Base-by-base conservation (phyloP, 805 yeast species). In the Torulaspora franciscae region DNA sequence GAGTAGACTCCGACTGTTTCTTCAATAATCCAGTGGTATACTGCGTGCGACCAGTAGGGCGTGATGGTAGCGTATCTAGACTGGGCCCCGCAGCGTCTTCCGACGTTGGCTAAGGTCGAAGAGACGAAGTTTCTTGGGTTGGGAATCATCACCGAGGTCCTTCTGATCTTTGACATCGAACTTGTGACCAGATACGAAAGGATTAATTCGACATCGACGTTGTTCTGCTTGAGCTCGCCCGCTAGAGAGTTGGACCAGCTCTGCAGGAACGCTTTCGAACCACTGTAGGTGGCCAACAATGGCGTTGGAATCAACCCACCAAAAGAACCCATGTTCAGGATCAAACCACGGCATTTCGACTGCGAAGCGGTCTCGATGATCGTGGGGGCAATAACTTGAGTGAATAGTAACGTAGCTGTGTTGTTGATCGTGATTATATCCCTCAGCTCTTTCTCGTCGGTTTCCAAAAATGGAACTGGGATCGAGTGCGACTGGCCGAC, bases 261-360 rank as follows among this genome's bases (percentile, higher is more conserved):
- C 70, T 93, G 97, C 62, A 93, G 74, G 66, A 93, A 93, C 6
- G 95, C 88, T 71, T 93, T 93, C 37, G 97, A 88, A 19, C 99
- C 99, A 14, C 97, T 85, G 71, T 93, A 93, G 8, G 90, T 85
- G 14, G 98, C 95, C 56, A 93, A 75, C 55, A 80, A 75, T 17
- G 99, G 98, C 9, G 96, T 83, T 45, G 99, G 98, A 37, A 87
- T 73, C 55, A 90, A 74, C 3, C 98, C 99, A 43, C 96, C 95
- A 62, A 93, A 91, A 3, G 98, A 91, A 36, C 98, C 97, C 96
- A 93, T 87, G 25, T 93, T 89, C 56, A 93, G 72, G 48, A 93
- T 78, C 58, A 93, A 75, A 32, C 95, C 96, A 50, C 78, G 76
- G n/a, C 66, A 52, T 46, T 72, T 69, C 32, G 61, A 53, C 3